Base-by-base conservation (phyloP, 768 basidiomycete genomes). In the Crassisporium funariophilum region DNA sequence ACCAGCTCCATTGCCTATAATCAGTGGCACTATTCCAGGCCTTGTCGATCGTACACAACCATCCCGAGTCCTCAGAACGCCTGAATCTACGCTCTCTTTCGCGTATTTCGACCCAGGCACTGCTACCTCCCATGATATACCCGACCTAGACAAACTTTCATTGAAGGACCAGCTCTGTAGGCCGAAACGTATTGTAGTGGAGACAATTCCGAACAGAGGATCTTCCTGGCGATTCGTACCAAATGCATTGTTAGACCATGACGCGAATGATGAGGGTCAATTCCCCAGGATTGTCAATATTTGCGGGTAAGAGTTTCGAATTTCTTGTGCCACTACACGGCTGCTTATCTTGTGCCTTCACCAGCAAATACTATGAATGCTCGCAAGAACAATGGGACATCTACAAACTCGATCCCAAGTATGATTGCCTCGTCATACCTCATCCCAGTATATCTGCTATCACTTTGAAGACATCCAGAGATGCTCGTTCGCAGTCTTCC, bases 341-440 rank as follows among this genome's bases (percentile, higher is more conserved):
- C 24, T 9, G 19, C 19, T 31, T 8, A 25, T 35, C 33, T 36
- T 13, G 20, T 49, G 47, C 16, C 8, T 34, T 21, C 24, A n/a
- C 15, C 45, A 84, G 84, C 8, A 67, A 78, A 64, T 60, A 63
- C 1, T 64, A 78, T 42, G 62, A 76, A 47, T 78, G 77, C 59
- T 77, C 78, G 15, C 85, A 86, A 60, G 86, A 91, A 25, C 88
- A 90, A 62, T 91, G 89, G 89, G 89, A 91, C 50, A 82, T 91
- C 21, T 84, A 90, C 68, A 91, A 90, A 59, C 74, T 91, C 6
- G 89, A 91, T 58, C 81, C 84, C 2, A 63, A 65, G n/a, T 91
- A 91, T 54, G 76, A 79, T 17, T 91, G 88, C 58, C 64, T 69
- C 47, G 81, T 88, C 7, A 75, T 67, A 23, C 61, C 61, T 24